A percentile compares a stretch with the other conserved stretches of the same genome.
These are phyloP conservation scores for Penicillium coprophilum DNA, from an alignment of 495 filamentous ascomycete species.

Conservation along the genomic window DNA sequence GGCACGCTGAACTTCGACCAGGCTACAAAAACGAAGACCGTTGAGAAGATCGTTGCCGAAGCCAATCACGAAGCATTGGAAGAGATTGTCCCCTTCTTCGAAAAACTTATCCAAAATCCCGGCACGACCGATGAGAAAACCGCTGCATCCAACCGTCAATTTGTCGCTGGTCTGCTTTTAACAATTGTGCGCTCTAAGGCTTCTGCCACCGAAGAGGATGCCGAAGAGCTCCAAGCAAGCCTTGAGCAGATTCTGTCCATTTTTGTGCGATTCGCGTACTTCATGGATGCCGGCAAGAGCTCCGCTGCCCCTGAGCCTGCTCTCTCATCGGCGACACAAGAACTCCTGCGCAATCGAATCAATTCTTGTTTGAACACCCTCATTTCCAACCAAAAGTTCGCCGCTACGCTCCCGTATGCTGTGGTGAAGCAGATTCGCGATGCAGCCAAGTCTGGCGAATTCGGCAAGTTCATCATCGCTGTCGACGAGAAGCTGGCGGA, in stretches of 20 bases:
- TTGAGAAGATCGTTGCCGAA: slow-evolving; percentile 69
- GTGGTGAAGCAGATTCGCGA: slow-evolving; percentile 55
- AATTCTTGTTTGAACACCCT: slow-evolving; percentile 67
- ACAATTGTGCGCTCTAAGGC: slow-evolving; percentile 45
- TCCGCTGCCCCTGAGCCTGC: slow-evolving; percentile 38
- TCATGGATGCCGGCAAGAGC: slow-evolving; percentile 28
- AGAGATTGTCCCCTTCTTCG: slow-evolving; percentile 44
- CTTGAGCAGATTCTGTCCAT: slow-evolving; percentile 44
- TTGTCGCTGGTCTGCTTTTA: slow-evolving; percentile 49
- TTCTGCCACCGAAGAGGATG: slow-evolving; percentile 33
- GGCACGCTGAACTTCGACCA: slow-evolving; percentile 82
- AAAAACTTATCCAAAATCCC: slow-evolving; percentile 39
- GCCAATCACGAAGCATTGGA: slow-evolving; percentile 52
- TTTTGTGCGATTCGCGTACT: slow-evolving; percentile 48
- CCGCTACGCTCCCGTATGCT: slow-evolving; percentile 46
- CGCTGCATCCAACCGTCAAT: slow-evolving; percentile 47
- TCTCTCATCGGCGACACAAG: slow-evolving; percentile 60
- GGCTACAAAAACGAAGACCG: slow-evolving; percentile 81
- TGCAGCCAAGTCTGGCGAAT: slow-evolving; percentile 40
- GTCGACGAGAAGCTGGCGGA: slow-evolving; percentile 61
- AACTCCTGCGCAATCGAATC: slow-evolving; percentile 67
- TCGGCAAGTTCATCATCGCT: slow-evolving; percentile 52
- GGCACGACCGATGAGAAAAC: slow-evolving; percentile 44
- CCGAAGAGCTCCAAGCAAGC: slow-evolving; percentile 29
- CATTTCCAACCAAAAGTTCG: slow-evolving; percentile 59